Conservation (phyloP, 768 basidiomycete genomes). For the Punctularia strigosozonata region DNA sequence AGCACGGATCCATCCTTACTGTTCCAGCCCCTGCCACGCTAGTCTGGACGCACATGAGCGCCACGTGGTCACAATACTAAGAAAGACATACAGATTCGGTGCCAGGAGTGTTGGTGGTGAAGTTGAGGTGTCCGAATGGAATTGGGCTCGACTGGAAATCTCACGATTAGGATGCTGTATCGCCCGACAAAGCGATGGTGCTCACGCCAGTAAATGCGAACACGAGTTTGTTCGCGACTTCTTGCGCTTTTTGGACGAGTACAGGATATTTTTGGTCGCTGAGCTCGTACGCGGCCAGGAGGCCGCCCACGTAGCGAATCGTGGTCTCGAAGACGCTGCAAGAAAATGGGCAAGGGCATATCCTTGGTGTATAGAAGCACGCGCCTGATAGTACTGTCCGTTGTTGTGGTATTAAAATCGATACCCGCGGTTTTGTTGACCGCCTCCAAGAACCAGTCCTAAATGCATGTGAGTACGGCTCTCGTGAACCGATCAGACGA, state of each 20-base stretch:
- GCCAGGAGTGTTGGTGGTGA: slow-evolving; percentile 21
- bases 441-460: slow-evolving; percentile 45
- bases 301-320: slow-evolving; percentile 60
- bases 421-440: slow-evolving; percentile 39
- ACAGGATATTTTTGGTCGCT: slow-evolving; percentile 36
- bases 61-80: slow-evolving; percentile 19
- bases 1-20: too few relatives aligned
- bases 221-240: slow-evolving; percentile 52
- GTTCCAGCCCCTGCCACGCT: slow-evolving; percentile 37
- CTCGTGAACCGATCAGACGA: too few relatives aligned
- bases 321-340: slow-evolving; percentile 64
- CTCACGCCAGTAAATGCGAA: slow-evolving; percentile 50
- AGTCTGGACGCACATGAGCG: slow-evolving; percentile 32
- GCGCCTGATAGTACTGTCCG: slow-evolving; percentile 33
- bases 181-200: too few relatives aligned
- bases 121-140: slow-evolving; percentile 27
- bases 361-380: too few relatives aligned
- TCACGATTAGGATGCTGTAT: too few relatives aligned
- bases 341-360: too few relatives aligned
- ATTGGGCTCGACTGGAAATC: slow-evolving; percentile 23
- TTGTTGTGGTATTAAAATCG: slow-evolving; percentile 42
- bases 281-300: slow-evolving; percentile 60
- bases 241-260: slow-evolving; percentile 48
- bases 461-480: not conserved
- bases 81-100: slow-evolving; percentile 15